phyloP scores from a whole-genome alignment of 768 basidiomycete genomes.

The Lentinus tigrinus region DNA sequence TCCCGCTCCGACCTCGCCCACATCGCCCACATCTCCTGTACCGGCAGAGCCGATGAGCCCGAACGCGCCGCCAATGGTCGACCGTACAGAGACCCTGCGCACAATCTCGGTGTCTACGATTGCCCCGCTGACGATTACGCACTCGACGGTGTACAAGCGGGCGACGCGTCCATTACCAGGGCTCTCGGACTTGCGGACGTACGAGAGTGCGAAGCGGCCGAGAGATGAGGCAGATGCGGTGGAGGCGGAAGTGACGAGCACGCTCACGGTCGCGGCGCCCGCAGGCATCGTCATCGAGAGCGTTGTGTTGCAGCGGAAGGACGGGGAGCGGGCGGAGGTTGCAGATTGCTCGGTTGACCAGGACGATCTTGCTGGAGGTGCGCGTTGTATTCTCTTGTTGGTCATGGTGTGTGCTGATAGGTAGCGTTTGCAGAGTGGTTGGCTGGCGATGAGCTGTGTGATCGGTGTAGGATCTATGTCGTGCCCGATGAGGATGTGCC shows the following conservation, averaged over 20 bases:
- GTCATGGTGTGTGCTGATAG: neutral
- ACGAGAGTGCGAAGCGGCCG: conserved; percentile 46
- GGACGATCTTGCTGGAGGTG: conserved; percentile 46
- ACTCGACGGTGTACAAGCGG: conserved; percentile 55
- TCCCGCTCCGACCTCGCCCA: conserved; percentile 9
- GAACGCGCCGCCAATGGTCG: conserved; percentile 29
- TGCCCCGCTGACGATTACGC: conserved; percentile 55
- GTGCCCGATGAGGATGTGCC: conserved; percentile 39
- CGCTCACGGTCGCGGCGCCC: conserved; percentile 33
- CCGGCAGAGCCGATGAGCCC: conserved; percentile 11
- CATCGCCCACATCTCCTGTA: conserved; percentile 6
- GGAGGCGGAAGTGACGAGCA: conserved; percentile 56
- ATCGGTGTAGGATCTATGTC: conserved; percentile 52
- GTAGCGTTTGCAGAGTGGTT: conserved; percentile 48
- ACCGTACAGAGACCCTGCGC: conserved; percentile 59
- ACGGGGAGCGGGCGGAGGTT: conserved; percentile 45
- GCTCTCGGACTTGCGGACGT: conserved; percentile 52
- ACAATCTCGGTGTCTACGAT: conserved; percentile 67
- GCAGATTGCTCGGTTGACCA: conserved; percentile 52
- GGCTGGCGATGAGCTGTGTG: conserved; percentile 63
- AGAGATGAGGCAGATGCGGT: conserved; percentile 48
- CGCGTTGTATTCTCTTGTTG: conserved; percentile 12
- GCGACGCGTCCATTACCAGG: conserved; percentile 41
- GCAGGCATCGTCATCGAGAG: conserved; percentile 48
- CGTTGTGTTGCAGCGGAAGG: conserved; percentile 47